Conservation (phyloP, 306 rosid species). For the Albizia julibrissin region DNA sequence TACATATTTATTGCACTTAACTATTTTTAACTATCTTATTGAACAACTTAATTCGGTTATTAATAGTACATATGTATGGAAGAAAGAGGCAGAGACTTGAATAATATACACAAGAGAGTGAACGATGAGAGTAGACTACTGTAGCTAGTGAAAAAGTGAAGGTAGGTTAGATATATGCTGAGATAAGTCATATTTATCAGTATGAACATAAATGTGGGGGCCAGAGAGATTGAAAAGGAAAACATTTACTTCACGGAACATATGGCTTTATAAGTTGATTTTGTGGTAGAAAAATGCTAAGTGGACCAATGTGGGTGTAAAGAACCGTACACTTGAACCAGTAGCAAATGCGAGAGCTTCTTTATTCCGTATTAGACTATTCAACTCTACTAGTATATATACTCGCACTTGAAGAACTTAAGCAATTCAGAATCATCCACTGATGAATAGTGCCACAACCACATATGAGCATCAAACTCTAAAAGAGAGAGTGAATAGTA, state of each 20-base stretch:
- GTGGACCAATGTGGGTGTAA: background rate
- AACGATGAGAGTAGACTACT: background rate
- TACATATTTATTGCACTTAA: too few species aligned
- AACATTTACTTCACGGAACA: slow-evolving; percentile 21
- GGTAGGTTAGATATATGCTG: slow-evolving; percentile 37
- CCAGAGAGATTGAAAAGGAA: background rate
- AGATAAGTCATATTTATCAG: slow-evolving; percentile 30
- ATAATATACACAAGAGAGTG: background rate
- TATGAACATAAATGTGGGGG: slow-evolving; percentile 18
- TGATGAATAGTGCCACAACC: background rate
- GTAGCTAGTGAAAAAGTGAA: background rate
- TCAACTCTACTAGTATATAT: background rate
- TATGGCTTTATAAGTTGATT: slow-evolving; percentile 31
- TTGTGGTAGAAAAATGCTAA: slow-evolving; percentile 34
- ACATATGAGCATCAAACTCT: background rate
- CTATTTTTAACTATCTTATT: too few species aligned
- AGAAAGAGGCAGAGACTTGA: background rate
- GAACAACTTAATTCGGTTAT: too few species aligned
- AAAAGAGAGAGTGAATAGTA: background rate
- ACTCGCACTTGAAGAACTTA: background rate
- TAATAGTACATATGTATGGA: background rate
- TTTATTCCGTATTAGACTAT: background rate
- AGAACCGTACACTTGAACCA: slow-evolving; percentile 2
- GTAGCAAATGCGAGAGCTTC: background rate
- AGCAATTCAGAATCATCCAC: background rate